Percentiles rank a stretch among this genome's conserved stretches.
Evolutionary conservation across 202 grass and related monocot genomes (phyloP).

Genomic region (Hordeum pubiflorum): DNA sequence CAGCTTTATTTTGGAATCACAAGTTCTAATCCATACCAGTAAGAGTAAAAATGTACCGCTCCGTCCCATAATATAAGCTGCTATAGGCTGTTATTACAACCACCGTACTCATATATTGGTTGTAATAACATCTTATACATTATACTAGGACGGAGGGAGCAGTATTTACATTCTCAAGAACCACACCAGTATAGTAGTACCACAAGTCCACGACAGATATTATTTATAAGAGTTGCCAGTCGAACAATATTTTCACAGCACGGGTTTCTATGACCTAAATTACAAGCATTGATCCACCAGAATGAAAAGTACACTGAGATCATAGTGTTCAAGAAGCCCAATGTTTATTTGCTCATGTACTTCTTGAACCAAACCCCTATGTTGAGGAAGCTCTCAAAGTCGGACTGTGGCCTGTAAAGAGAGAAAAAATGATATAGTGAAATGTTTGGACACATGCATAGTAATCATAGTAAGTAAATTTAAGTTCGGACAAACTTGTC

Average conservation of each 20-base stretch:
- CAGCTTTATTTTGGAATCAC: background rate
- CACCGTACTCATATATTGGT: too few relatives aligned
- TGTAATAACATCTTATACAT: too few relatives aligned
- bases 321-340: background rate
- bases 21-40: background rate
- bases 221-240: background rate
- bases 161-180: background rate
- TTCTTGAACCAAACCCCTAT: conserved; percentile 98
- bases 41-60: background rate
- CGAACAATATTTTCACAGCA: background rate
- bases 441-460: background rate
- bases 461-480: conserved; percentile 5
- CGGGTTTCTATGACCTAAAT: background rate
- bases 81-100: too few relatives aligned
- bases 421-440: conserved; percentile 13
- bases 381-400: conserved; percentile 90
- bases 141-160: background rate
- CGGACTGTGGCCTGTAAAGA: conserved; percentile 69
- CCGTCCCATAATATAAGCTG: too few relatives aligned
- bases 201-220: background rate
- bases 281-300: conserved; percentile 10
- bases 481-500: conserved; percentile 64
- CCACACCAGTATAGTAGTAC: background rate
- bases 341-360: conserved; percentile 54
- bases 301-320: background rate